These are phyloP conservation scores for Fonsecaea nubica DNA, from an alignment of 2,329 filamentous ascomycete species.

Conservation along the genomic window DNA sequence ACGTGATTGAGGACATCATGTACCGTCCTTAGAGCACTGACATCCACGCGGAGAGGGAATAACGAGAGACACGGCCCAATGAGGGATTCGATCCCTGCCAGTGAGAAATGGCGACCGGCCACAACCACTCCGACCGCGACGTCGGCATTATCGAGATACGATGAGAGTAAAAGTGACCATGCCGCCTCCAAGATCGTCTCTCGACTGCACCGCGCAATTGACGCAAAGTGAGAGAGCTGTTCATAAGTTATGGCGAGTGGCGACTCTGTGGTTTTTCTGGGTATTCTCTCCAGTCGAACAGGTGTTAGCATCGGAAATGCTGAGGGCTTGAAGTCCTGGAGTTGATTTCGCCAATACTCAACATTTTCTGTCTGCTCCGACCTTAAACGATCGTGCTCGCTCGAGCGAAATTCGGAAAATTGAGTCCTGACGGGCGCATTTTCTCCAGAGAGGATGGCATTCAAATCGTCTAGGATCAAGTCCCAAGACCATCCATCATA, in stretches of 20 bases:
- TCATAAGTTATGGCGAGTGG: conserved; percentile 44
- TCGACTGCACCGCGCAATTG: conserved; percentile 59
- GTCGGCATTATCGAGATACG: conserved; percentile 69
- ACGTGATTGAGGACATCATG: conserved; percentile 68
- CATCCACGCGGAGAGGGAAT: conserved; percentile 72
- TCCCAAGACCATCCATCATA: conserved; percentile 97
- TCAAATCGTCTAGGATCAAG: conserved; percentile 72
- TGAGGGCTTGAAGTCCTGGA: conserved; percentile 63
- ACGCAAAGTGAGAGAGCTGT: conserved; percentile 48
- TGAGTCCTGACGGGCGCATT: conserved; percentile 56
- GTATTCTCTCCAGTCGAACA: not conserved
- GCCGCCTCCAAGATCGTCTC: conserved; percentile 80
- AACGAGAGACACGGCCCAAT: conserved; percentile 82
- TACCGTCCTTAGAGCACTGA: conserved; percentile 59
- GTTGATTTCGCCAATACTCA: conserved; percentile 72
- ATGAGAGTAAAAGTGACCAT: conserved; percentile 68
- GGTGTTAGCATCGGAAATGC: conserved; percentile 56
- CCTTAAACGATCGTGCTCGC: conserved; percentile 46
- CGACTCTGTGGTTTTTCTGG: conserved; percentile 31
- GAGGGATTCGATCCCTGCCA: conserved; percentile 72
- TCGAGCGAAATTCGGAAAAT: conserved; percentile 66
- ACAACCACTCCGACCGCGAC: conserved; percentile 78
- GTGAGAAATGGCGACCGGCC: conserved; percentile 77
- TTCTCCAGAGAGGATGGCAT: conserved; percentile 53
- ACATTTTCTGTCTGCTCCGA: conserved; percentile 4